Conservation (phyloP, 169 alveolate genomes). For the Cryptosporidium parvum region DNA sequence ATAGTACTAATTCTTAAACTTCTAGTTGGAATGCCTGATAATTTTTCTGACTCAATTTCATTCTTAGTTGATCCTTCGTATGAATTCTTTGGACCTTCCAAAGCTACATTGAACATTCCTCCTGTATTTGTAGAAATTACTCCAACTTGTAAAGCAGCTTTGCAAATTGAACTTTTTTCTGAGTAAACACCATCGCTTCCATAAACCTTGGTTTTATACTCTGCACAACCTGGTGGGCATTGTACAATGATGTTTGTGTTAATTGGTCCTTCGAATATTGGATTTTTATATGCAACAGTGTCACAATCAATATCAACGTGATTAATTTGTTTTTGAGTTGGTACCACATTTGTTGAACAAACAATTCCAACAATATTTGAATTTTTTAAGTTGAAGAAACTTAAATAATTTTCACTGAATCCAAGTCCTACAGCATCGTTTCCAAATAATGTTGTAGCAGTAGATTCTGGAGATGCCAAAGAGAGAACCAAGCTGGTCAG, state of each 20-base stretch:
- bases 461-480: slow-evolving; percentile 75
- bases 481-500: slow-evolving; percentile 80
- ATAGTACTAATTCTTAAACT: slow-evolving; percentile 80
- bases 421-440: slow-evolving; percentile 87
- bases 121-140: slow-evolving; percentile 84
- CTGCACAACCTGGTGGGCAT: slow-evolving; percentile 88
- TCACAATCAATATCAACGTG: slow-evolving; percentile 83
- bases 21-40: slow-evolving; percentile 80
- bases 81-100: slow-evolving; percentile 86
- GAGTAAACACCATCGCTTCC: slow-evolving; percentile 88
- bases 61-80: slow-evolving; percentile 88
- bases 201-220: slow-evolving; percentile 81
- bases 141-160: slow-evolving; percentile 92
- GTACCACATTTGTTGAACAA: slow-evolving; percentile 86
- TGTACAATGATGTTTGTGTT: slow-evolving; percentile 88
- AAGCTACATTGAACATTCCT: slow-evolving; percentile 84
- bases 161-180: slow-evolving; percentile 89
- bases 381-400: slow-evolving; percentile 85
- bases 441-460: slow-evolving; percentile 72
- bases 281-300: slow-evolving; percentile 80
- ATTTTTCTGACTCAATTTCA: slow-evolving; percentile 86
- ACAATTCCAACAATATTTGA: slow-evolving; percentile 88
- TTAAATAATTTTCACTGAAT: slow-evolving; percentile 83
- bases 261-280: slow-evolving; percentile 83
- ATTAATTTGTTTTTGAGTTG: slow-evolving; percentile 70